Evolutionary conservation across 1,284 basidiomycete genomes (phyloP).

Genomic region (Irpex rosettiformis): DNA sequence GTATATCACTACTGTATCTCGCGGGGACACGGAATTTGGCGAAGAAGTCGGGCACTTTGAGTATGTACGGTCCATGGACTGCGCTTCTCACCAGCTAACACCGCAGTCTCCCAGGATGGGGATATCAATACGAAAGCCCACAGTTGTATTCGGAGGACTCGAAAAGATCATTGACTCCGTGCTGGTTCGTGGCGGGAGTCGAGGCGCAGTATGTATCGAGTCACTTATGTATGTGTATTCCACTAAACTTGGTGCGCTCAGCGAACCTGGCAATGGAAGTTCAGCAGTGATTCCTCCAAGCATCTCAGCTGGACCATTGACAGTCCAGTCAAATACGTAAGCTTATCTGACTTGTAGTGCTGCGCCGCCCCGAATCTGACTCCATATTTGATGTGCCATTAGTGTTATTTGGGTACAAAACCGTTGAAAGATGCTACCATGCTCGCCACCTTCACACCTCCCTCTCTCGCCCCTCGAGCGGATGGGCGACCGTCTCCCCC

Average conservation of each 20-base stretch:
- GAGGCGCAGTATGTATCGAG: constrained; percentile 18
- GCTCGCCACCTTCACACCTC: constrained; percentile 21
- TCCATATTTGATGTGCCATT: background rate
- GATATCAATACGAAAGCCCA: constrained; percentile 21
- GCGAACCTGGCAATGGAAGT: constrained; percentile 26
- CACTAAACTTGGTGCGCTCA: constrained; percentile 5
- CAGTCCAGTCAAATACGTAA: constrained; percentile 24
- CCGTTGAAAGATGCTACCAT: constrained; percentile 13
- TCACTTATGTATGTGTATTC: background rate
- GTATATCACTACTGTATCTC: constrained; percentile 35
- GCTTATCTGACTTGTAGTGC: background rate
- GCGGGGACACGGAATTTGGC: constrained; percentile 29
- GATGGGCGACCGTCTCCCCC: constrained; percentile 17
- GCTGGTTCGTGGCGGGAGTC: constrained; percentile 18
- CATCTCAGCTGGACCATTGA: constrained; percentile 25
- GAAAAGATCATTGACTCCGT: constrained; percentile 23
- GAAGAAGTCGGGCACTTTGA: constrained; percentile 37
- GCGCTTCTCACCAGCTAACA: background rate
- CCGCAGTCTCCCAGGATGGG: constrained; percentile 22
- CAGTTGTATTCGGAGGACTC: constrained; percentile 19
- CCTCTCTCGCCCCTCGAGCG: constrained; percentile 15
- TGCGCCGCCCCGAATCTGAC: background rate
- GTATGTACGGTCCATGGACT: constrained; percentile 22
- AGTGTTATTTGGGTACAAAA: constrained; percentile 22
- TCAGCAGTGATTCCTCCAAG: constrained; percentile 18